A percentile compares a stretch with the other conserved stretches of the same genome.
Conservation (phyloP, 2,329 filamentous ascomycete genomes). For the Diaporthe sp. region DNA sequence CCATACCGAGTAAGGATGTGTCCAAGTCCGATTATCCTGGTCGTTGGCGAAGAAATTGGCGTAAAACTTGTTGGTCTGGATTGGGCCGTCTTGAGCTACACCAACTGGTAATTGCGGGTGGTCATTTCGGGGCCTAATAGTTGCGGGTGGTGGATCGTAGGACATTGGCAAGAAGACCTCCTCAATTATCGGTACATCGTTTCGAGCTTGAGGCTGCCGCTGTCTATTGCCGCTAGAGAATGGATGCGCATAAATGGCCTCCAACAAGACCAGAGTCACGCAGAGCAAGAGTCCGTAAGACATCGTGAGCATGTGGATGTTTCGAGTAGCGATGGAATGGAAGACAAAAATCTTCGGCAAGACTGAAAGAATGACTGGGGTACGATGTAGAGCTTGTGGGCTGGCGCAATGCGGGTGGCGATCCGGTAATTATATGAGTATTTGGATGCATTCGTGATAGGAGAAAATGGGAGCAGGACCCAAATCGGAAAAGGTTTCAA, state of each 20-base stretch:
- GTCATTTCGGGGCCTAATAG: not conserved
- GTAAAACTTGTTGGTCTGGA: slow-evolving; percentile 35
- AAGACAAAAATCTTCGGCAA: not conserved
- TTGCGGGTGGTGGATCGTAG: not conserved
- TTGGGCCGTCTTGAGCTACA: not conserved
- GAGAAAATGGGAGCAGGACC: not conserved
- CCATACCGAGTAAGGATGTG: slow-evolving; percentile 1
- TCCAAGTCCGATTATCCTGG: slow-evolving; percentile 30
- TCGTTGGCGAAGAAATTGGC: slow-evolving; percentile 33
- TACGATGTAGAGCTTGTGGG: not conserved
- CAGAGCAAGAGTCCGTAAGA: not conserved
- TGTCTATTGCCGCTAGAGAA: not conserved
- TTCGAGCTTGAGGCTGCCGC: not conserved
- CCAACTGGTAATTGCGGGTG: not conserved
- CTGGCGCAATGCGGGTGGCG: not conserved
- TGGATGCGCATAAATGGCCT: not conserved
- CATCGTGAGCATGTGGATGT: not conserved
- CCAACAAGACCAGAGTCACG: not conserved
- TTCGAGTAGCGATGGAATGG: not conserved
- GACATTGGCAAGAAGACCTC: not conserved
- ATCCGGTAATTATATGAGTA: not conserved
- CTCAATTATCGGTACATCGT: not conserved
- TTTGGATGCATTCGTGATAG: not conserved
- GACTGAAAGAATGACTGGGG: not conserved
- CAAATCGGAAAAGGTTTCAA: not conserved